Evolutionary conservation across 2,329 filamentous ascomycete species (phyloP).

Genomic region (Phyllosticta citribraziliensis): DNA sequence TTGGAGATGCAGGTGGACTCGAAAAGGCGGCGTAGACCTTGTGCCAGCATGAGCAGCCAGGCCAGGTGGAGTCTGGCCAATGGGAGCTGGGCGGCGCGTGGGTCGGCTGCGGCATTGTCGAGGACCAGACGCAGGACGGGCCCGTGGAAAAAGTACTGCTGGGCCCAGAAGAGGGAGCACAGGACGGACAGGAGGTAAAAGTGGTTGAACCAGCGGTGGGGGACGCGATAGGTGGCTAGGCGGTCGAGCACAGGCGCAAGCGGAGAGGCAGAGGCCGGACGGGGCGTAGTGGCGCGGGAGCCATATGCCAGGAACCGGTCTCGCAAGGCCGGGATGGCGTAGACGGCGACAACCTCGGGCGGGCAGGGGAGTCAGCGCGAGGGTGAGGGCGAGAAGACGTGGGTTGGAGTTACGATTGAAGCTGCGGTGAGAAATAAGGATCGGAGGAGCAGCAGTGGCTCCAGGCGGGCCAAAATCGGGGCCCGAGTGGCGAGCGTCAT

Average conservation of each 20-base stretch:
- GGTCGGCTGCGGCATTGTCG: conserved; percentile 32
- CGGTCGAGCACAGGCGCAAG: conserved; percentile 34
- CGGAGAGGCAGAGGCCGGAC: neutral
- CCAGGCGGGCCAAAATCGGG: conserved; percentile 8
- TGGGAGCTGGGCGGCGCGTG: conserved; percentile 29
- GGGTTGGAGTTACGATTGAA: conserved; percentile 25
- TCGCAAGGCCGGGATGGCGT: conserved; percentile 41
- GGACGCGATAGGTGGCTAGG: conserved; percentile 52
- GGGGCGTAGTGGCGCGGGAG: conserved; percentile 33
- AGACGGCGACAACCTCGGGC: conserved; percentile 40
- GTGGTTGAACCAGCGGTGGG: conserved; percentile 80
- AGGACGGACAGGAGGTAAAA: conserved; percentile 70
- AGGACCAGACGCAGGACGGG: conserved; percentile 32
- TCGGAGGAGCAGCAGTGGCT: conserved; percentile 21
- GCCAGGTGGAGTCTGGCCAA: conserved; percentile 56
- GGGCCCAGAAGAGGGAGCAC: conserved; percentile 65
- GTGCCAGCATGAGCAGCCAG: conserved; percentile 65
- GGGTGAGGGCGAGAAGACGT: conserved; percentile 13
- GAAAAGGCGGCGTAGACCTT: conserved; percentile 64
- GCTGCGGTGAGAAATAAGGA: conserved; percentile 28
- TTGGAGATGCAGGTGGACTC: conserved; percentile 53
- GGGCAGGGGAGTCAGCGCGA: neutral
- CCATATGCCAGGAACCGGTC: conserved; percentile 52
- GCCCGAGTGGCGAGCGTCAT: conserved; percentile 4
- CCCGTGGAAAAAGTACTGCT: conserved; percentile 51